Evolutionary conservation across 345 rosid genomes (phyloP), one percentile per base, ranked within the genome.

Genomic region (Eutrema heterophyllum): DNA sequence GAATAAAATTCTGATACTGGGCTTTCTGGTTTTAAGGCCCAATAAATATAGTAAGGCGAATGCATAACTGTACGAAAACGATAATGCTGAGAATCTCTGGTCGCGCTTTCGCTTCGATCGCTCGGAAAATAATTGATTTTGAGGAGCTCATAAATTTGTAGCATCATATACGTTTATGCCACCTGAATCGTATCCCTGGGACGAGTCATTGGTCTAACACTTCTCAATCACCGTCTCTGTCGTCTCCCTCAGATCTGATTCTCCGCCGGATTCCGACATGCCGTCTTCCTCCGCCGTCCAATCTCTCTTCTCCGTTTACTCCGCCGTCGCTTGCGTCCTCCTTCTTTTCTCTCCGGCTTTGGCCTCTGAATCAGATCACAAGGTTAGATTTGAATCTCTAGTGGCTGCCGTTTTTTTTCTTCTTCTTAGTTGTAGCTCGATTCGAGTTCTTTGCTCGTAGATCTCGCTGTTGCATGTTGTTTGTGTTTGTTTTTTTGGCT

Each of bases 281-380:
- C 79, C 66, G 70, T 75, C 67, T 71, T 71, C 55, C 78, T 46
- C 78, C 72, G 11, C 78, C 71, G 67, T 70, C 79, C 80, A 86
- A 72, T 83, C 81, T 60, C 40, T 75, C 79, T 21, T 81, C 5
- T 30, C 33, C 6, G 33, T 30, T 30, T 30, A 30, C 33, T 30
- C 5, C 39, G 9, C 60, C 16, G 56, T 68, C 65, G 71, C 57
- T 63, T 7, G 78, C 51, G 30, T 46, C 51, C 44, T 79, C 58
- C 67, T 91, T 67, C 18, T 80, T 38, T 45, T 76, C 43, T 73
- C 85, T 32, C 84, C 70, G 29, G 83, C 81, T 15, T 78, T 84
- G 63, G 90, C 93, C 74, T 84, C 96, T 76, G 97, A 92, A 75
- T 83, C 89, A 18, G 96, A 92, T 85, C 97, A 92, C 87, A 88